These are phyloP conservation scores for Phyllosticta citribraziliensis DNA, from an alignment of 2,329 filamentous ascomycete species.

Conservation along the genomic window DNA sequence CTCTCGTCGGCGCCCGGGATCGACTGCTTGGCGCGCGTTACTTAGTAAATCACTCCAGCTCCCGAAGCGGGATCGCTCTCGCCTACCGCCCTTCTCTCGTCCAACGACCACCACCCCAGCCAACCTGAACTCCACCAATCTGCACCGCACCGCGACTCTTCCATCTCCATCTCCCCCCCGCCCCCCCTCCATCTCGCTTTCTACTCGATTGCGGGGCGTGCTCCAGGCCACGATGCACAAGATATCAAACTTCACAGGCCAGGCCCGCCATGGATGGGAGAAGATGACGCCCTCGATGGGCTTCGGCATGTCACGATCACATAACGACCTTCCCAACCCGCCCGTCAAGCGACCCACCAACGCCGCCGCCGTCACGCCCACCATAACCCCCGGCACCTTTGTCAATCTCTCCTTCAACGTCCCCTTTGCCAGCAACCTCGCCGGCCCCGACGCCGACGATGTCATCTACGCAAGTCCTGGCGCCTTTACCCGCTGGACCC, in stretches of 20 bases:
- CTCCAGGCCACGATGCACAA: conserved; percentile 47
- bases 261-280: conserved; percentile 58
- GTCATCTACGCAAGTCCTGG: conserved; percentile 85
- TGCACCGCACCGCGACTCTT: conserved; percentile 7
- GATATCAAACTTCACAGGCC: conserved; percentile 57
- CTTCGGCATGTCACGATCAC: conserved; percentile 53
- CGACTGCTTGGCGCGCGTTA: background rate
- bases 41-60: background rate
- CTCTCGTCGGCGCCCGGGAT: no score
- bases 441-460: conserved; percentile 87
- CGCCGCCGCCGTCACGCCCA: conserved; percentile 41
- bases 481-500: conserved; percentile 85
- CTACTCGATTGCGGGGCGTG: conserved; percentile 7
- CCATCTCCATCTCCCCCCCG: conserved; percentile 5
- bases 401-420: conserved; percentile 97
- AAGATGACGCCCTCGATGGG: conserved; percentile 53
- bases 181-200: conserved; percentile 3
- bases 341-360: conserved; percentile 48
- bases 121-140: background rate
- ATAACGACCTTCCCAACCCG: conserved; percentile 44
- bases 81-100: conserved; percentile 10
- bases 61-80: background rate
- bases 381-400: conserved; percentile 61
- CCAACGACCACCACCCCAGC: conserved; percentile 11
- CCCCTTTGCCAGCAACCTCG: conserved; percentile 84